Percentiles rank a stretch among this genome's conserved stretches.
Evolutionary conservation across 2,329 filamentous ascomycete species (phyloP).

Genomic region (Alternaria novae-zelandiae): DNA sequence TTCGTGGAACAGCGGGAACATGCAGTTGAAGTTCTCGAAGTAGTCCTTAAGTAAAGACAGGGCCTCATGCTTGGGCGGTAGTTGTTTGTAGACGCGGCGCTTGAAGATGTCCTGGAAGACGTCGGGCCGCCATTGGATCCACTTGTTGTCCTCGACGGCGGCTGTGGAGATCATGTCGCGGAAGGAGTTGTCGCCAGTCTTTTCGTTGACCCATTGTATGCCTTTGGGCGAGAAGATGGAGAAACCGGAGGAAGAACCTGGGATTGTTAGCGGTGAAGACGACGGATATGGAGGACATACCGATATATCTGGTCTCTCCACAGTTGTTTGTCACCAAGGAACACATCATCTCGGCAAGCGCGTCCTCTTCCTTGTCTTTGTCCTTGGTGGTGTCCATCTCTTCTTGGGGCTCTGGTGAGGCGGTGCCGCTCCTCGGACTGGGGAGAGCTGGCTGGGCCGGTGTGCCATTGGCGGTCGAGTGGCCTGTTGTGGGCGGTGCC

Average conservation of each 20-base stretch:
- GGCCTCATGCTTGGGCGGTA: constrained; percentile 87
- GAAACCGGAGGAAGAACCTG: constrained; percentile 94
- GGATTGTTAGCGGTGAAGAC: constrained; percentile 16
- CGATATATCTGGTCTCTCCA: constrained; percentile 95
- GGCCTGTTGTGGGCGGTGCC: constrained; percentile 47
- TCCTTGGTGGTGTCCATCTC: constrained; percentile 47
- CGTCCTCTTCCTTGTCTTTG: constrained; percentile 73
- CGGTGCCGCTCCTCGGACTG: constrained; percentile 58
- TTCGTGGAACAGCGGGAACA: constrained; percentile 97
- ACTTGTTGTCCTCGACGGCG: constrained; percentile 90
- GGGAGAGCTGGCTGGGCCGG: constrained; percentile 55
- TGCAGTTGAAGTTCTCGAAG: constrained; percentile 99
- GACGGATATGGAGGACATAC: constrained; percentile 56
- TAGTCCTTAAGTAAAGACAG: constrained; percentile 89
- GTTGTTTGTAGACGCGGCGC: constrained; percentile 78
- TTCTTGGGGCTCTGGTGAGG: constrained; percentile 57
- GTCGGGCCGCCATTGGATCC: constrained; percentile 98
- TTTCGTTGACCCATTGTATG: constrained; percentile 97
- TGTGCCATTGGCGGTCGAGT: constrained; percentile 36
- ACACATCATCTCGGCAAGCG: constrained; percentile 97
- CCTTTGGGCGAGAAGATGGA: constrained; percentile 99
- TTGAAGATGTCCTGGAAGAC: constrained; percentile 93
- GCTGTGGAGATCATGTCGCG: constrained; percentile 91
- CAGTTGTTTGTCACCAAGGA: constrained; percentile 93
- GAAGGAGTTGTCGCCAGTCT: constrained; percentile 94